Evolutionary conservation across 2,329 filamentous ascomycete genomes (phyloP), one percentile per base, ranked within the genome.

Genomic region (Amauroascus verrucosus): DNA sequence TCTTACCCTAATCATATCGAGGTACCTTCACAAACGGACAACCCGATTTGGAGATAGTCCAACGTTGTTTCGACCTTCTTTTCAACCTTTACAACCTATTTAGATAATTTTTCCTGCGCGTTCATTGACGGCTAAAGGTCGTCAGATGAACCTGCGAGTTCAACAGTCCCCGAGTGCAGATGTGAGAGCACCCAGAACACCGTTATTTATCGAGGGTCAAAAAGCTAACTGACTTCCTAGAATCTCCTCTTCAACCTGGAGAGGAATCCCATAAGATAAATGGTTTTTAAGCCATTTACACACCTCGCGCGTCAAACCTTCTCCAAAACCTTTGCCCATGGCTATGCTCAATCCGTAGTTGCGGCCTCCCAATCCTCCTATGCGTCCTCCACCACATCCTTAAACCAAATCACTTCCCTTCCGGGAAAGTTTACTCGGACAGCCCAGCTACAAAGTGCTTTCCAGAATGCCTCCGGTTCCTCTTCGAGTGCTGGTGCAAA

Each of bases 61-160:
- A 43, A 33, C n/a, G 44, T 28, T 46, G 44, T 44, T 28, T 46
- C 44, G n/a, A 32, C n/a, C 28, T 22, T 46, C 26, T 20, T 37
- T 22, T 33, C 18, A 46, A 11, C 20, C 30, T 20, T 6, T 45
- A 24, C 49, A 45, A 35, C 20, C 20, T 16, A 35, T 43, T 38
- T 51, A 14, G 20, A 24, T 28, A 20, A 37, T 20, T 38, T 2
- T 50, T 38, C n/a, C n/a, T 51, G 50, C 50, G 50, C 50, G 50
- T 52, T 88, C 77, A 85, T 94, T 93, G 88, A 78, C 87, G 86
- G 83, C 84, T 67, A 58, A 62, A 61, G 70, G 85, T 88, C 90
- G 88, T 94, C 88, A 91, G 88, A 95, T 95, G 90, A 95, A 93
- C 88, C 88, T 96, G 90, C 88, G 90, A 76, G 75, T 73, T 73